These are phyloP conservation scores for Bacterosira constricta DNA, from an alignment of 108 stramenopile genomes.

Conservation along the genomic window DNA sequence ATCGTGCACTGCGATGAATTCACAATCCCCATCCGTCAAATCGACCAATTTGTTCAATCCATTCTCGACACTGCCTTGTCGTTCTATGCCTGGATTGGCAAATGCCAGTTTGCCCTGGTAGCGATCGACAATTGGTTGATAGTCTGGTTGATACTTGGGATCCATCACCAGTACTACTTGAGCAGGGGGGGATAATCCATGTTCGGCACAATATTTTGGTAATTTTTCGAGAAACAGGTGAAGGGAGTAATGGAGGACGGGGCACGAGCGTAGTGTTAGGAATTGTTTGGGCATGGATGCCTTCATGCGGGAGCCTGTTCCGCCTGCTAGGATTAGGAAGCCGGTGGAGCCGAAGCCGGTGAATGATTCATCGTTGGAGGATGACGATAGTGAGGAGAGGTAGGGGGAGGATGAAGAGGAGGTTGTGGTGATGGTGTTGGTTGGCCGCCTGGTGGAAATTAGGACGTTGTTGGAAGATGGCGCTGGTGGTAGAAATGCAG, in stretches of 20 bases:
- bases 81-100: slow-evolving; percentile 91
- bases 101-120: slow-evolving; percentile 72
- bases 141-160: slow-evolving; percentile 86
- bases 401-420: background rate
- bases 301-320: slow-evolving; percentile 95
- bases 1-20: slow-evolving; percentile 90
- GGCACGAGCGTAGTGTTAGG: slow-evolving; percentile 70
- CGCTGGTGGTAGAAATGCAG: background rate
- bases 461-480: background rate
- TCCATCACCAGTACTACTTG: slow-evolving; percentile 91
- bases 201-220: slow-evolving; percentile 40
- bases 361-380: slow-evolving; percentile 17
- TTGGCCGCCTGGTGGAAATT: too few species aligned
- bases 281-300: slow-evolving; percentile 94
- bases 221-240: slow-evolving; percentile 85
- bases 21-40: slow-evolving; percentile 28
- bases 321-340: slow-evolving; percentile 90
- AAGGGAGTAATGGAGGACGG: slow-evolving; percentile 89
- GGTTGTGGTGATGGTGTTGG: background rate
- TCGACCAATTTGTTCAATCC: slow-evolving; percentile 74
- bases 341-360: slow-evolving; percentile 71
- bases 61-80: slow-evolving; percentile 93
- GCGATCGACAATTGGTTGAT: slow-evolving; percentile 66
- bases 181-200: slow-evolving; percentile 40
- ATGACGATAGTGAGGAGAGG: background rate